phyloP scores from a whole-genome alignment of 2,329 filamentous ascomycete species.

The Juglanconis sp. region DNA sequence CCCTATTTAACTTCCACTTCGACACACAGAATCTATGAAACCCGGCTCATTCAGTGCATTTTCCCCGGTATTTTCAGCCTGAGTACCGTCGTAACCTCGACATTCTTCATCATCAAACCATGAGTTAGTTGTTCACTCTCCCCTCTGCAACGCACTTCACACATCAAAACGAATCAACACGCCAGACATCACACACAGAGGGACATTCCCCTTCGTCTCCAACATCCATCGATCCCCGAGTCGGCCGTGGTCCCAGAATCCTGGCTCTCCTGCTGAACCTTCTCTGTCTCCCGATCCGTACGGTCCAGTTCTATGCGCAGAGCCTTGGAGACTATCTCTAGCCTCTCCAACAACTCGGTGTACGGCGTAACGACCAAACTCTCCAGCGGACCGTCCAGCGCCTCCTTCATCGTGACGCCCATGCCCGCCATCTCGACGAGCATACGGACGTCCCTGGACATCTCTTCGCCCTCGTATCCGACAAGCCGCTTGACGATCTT shows the following conservation, averaged over 20 bases:
- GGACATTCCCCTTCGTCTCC: neutral
- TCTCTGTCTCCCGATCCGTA: neutral
- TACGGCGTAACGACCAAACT: neutral
- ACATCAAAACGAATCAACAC: neutral
- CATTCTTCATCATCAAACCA: too few relatives aligned
- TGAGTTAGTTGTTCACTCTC: too few relatives aligned
- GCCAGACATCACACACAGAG: neutral
- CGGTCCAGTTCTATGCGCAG: neutral
- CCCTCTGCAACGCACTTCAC: too few relatives aligned
- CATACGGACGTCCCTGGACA: neutral
- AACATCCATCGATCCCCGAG: constrained; percentile 6
- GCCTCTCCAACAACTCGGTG: neutral
- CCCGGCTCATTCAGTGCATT: too few relatives aligned
- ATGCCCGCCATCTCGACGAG: neutral
- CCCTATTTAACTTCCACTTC: too few relatives aligned
- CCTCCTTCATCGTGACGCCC: neutral
- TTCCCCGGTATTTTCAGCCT: too few relatives aligned
- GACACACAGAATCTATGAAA: too few relatives aligned
- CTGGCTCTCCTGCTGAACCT: neutral
- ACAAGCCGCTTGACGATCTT: neutral
- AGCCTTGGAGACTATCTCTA: neutral
- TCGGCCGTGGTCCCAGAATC: neutral
- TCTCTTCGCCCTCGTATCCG: neutral
- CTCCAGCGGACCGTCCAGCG: neutral
- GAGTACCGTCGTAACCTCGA: too few relatives aligned